phyloP scores from a whole-genome alignment of 2,329 filamentous ascomycete species.

The Apiospora hydei region DNA sequence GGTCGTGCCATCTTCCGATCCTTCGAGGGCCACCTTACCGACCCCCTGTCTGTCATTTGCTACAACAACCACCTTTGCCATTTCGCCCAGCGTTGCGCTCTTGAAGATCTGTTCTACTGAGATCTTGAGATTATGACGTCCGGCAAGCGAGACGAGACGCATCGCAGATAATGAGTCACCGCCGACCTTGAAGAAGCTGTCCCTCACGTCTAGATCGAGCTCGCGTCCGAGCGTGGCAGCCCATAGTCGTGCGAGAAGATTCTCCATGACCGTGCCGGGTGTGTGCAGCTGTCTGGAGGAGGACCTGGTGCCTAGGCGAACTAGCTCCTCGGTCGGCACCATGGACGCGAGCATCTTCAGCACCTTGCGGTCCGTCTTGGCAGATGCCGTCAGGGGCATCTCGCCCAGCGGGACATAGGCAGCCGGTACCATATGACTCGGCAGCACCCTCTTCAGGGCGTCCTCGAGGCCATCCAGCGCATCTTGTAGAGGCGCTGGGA shows the following conservation, averaged over 20 bases:
- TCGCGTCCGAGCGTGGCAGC: background rate
- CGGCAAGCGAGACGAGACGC: slow-evolving; percentile 42
- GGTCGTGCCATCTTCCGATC: background rate
- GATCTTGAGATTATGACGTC: background rate
- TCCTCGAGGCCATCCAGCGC: slow-evolving; percentile 3
- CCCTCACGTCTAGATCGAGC: background rate
- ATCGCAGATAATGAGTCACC: slow-evolving; percentile 44
- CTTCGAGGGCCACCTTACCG: background rate
- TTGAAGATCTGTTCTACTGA: background rate
- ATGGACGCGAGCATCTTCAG: slow-evolving; percentile 20
- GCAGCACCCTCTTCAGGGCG: slow-evolving; percentile 2
- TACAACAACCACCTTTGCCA: background rate
- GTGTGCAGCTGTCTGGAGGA: background rate
- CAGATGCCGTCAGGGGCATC: slow-evolving; percentile 26
- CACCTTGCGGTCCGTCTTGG: slow-evolving; percentile 28
- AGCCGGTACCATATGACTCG: slow-evolving; percentile 27
- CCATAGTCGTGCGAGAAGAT: slow-evolving; percentile 2
- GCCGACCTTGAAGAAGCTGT: slow-evolving; percentile 41
- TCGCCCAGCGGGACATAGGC: slow-evolving; percentile 23
- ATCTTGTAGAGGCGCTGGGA: background rate
- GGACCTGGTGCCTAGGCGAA: background rate
- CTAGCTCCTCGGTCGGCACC: slow-evolving; percentile 15
- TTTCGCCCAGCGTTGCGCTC: background rate
- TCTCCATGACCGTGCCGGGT: slow-evolving; percentile 6
- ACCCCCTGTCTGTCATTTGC: background rate